Evolutionary conservation across 2,329 filamentous ascomycete species (phyloP).

Genomic region (Emydomyces testavorans): DNA sequence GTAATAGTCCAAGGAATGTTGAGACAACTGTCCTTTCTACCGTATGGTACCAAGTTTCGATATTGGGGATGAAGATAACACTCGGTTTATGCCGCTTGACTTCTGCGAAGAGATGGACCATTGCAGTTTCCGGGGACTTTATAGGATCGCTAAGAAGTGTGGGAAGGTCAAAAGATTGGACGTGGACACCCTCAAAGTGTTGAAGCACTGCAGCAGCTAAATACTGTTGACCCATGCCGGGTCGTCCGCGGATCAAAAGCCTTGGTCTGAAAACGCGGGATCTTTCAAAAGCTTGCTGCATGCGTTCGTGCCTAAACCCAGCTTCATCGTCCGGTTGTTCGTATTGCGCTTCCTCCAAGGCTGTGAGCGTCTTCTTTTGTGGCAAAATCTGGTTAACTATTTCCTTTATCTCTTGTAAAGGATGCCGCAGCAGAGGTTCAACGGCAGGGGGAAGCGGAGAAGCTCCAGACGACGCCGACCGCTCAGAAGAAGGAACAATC

Average conservation of each 20-base stretch:
- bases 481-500: slow-evolving; percentile 86
- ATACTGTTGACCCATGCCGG: slow-evolving; percentile 91
- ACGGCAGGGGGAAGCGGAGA: slow-evolving; percentile 67
- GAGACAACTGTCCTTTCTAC: slow-evolving; percentile 54
- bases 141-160: slow-evolving; percentile 74
- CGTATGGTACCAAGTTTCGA: slow-evolving; percentile 76
- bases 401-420: slow-evolving; percentile 57
- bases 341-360: slow-evolving; percentile 85
- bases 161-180: slow-evolving; percentile 86
- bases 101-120: slow-evolving; percentile 84
- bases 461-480: slow-evolving; percentile 75
- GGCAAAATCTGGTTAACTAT: slow-evolving; percentile 68
- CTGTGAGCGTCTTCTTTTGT: slow-evolving; percentile 72
- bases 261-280: slow-evolving; percentile 81
- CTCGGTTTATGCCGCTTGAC: slow-evolving; percentile 90
- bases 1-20: slow-evolving; percentile 72
- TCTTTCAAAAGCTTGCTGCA: slow-evolving; percentile 68
- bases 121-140: slow-evolving; percentile 70
- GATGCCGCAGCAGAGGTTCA: slow-evolving; percentile 65
- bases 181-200: slow-evolving; percentile 84
- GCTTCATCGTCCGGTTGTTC: slow-evolving; percentile 72
- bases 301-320: slow-evolving; percentile 73
- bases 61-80: slow-evolving; percentile 84
- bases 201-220: slow-evolving; percentile 74
- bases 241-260: slow-evolving; percentile 65